Base-by-base conservation (phyloP, 768 basidiomycete species). In the Leucosporidium yakuticum region DNA sequence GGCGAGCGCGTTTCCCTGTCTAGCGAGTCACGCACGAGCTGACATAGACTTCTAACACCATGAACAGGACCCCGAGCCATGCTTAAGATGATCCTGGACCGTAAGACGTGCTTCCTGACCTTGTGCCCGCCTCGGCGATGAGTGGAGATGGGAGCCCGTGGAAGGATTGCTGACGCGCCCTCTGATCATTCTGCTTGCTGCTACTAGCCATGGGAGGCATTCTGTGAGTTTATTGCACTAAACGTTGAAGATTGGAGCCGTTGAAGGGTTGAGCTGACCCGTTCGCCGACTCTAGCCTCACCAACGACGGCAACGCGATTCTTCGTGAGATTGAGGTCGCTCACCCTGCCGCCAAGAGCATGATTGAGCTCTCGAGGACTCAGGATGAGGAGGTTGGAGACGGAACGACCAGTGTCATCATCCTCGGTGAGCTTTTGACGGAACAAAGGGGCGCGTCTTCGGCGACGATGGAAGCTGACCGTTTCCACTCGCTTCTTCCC, bases 251-350 rank as follows among this genome's bases (percentile, higher is more conserved):
- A 32, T 36, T 12, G 11, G n/a, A 20, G 19, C 47, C 15, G 23
- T 49, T n/a, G 23, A 29, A 15, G 17, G 48, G 3, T 32, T 27
- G 36, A 25, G 34, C 36, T 60, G n/a, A 62, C 60, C n/a, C 29
- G 7, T 36, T 25, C 27, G 39, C 63, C 44, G 19, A 48, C 20
- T 47, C 32, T 73, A 96, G 94, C 70, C 81, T 97, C 25, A 98
- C 96, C 3, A 97, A 98, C 79, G 95, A 99, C 76, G 95, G 96
- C n/a, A 97, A 99, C 76, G 94, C 96, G 3, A 98, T 99, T 70
- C 82, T 98, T 50, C 88, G 96, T 62, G 96, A 99, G 79, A 99
- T 98, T 74, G 96, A 99, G 74, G 96, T 99, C 36, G 93, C 94
- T 3, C 96, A 99, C 75, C 96, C 95, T 4, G 96, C 96, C 64